phyloP scores from a whole-genome alignment of 108 stramenopile species.

The Nitzschia palea region DNA sequence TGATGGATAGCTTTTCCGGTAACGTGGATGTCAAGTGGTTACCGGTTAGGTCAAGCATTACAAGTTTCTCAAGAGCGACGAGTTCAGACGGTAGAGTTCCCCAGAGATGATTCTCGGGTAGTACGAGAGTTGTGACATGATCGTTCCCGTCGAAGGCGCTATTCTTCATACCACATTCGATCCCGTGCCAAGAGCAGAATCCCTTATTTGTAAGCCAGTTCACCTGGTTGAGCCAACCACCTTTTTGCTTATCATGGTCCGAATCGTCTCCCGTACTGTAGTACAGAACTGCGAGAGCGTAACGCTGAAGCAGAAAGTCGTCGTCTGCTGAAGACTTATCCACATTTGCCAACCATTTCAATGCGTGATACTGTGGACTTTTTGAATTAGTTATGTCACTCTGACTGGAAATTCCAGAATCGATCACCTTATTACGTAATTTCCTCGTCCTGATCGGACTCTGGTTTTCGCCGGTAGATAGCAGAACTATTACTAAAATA shows the following conservation, averaged over 20 bases:
- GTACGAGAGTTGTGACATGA: conserved; percentile 12
- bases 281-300: conserved; percentile 48
- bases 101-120: conserved; percentile 21
- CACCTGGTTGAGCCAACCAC: conserved; percentile 30
- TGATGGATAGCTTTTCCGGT: conserved; percentile 13
- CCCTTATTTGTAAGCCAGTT: conserved; percentile 42
- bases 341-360: conserved; percentile 40
- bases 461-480: background rate
- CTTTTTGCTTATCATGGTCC: conserved; percentile 5
- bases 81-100: conserved; percentile 42
- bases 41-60: conserved; percentile 13
- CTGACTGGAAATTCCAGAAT: conserved; percentile 8
- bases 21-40: conserved; percentile 29
- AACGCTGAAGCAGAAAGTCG: conserved; percentile 36
- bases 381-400: conserved; percentile 14
- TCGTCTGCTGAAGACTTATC: conserved; percentile 32
- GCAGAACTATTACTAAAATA: background rate
- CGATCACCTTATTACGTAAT: conserved; percentile 23
- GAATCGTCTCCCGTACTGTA: conserved; percentile 17
- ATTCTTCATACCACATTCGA: conserved; percentile 22
- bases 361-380: conserved; percentile 39
- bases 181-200: conserved; percentile 49
- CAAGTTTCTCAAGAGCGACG: conserved; percentile 10
- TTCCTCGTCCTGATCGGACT: conserved; percentile 13
- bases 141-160: background rate